phyloP scores from a whole-genome alignment of 2,329 filamentous ascomycete genomes.

The Aspergillus udagawae region DNA sequence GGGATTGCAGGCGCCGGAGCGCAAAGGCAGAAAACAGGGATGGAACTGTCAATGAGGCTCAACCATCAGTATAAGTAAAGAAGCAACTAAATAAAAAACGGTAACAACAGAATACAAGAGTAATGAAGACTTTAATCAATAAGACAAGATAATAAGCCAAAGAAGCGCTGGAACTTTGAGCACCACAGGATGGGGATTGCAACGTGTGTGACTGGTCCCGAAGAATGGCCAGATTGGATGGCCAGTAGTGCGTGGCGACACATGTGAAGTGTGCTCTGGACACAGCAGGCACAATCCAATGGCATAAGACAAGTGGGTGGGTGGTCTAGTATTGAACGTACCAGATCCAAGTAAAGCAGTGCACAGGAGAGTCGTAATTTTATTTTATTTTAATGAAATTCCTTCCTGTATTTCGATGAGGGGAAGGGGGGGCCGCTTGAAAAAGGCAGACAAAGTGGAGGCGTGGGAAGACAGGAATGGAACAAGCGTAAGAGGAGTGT shows the following conservation, averaged over 20 bases:
- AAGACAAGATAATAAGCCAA: slow-evolving; percentile 4
- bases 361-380: slow-evolving; percentile 16
- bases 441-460: slow-evolving; percentile 25
- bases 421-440: slow-evolving; percentile 12
- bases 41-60: neutral
- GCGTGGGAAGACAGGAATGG: slow-evolving; percentile 22
- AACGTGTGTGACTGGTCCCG: slow-evolving; percentile 19
- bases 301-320: slow-evolving; percentile 13
- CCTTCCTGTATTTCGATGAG: neutral
- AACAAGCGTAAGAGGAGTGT: slow-evolving; percentile 21
- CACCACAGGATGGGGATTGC: slow-evolving; percentile 7
- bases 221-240: slow-evolving; percentile 16
- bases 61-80: neutral
- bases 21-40: slow-evolving; percentile 10
- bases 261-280: slow-evolving; percentile 17
- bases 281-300: slow-evolving; percentile 10
- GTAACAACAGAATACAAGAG: slow-evolving; percentile 1
- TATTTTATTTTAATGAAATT: slow-evolving; percentile 13
- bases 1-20: slow-evolving; percentile 19
- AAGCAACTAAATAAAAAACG: neutral
- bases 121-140: slow-evolving; percentile 1
- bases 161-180: slow-evolving; percentile 10
- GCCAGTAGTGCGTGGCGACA: slow-evolving; percentile 27
- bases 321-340: slow-evolving; percentile 15
- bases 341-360: slow-evolving; percentile 19